These are phyloP conservation scores for Phytophthora citrophthora DNA, from an alignment of 352 stramenopile genomes.

Conservation along the genomic window DNA sequence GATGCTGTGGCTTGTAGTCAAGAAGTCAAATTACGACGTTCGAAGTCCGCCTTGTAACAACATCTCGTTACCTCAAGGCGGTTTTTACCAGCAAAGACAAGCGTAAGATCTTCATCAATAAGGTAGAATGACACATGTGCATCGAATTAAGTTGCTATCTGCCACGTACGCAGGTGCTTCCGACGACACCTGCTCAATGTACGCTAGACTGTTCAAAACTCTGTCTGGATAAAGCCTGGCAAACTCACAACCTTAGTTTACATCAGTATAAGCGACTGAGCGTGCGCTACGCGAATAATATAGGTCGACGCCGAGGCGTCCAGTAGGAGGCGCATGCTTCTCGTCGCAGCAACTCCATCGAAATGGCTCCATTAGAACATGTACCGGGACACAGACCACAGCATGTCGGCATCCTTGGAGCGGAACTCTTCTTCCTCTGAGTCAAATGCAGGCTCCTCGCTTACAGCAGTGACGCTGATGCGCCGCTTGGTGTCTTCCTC, in stretches of 20 bases:
- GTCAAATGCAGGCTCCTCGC: slow-evolving; percentile 39
- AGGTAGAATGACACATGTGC: slow-evolving; percentile 23
- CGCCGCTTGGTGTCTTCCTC: slow-evolving; percentile 39
- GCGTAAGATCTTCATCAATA: too few relatives aligned
- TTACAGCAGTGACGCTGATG: slow-evolving; percentile 37
- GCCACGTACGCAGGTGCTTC: slow-evolving; percentile 29
- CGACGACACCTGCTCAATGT: slow-evolving; percentile 21
- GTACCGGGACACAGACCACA: slow-evolving; percentile 61
- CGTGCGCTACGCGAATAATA: slow-evolving; percentile 39
- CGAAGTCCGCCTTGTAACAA: too few relatives aligned
- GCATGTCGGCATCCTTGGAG: slow-evolving; percentile 58
- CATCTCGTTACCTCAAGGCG: too few relatives aligned
- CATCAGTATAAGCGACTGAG: slow-evolving; percentile 24
- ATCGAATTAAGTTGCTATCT: slow-evolving; percentile 27
- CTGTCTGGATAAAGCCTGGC: slow-evolving; percentile 16
- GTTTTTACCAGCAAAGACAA: too few relatives aligned
- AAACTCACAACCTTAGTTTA: slow-evolving; percentile 40
- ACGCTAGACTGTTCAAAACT: slow-evolving; percentile 14
- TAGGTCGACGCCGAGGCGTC: slow-evolving; percentile 16
- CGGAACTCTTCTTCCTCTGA: slow-evolving; percentile 62
- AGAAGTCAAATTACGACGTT: too few relatives aligned
- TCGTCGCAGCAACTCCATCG: slow-evolving; percentile 21
- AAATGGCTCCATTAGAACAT: slow-evolving; percentile 49
- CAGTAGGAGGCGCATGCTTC: slow-evolving; percentile 21
- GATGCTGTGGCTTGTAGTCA: too few relatives aligned